These are phyloP conservation scores for Vitis riparia DNA, from an alignment of 164 flowering plant species.

Conservation along the genomic window DNA sequence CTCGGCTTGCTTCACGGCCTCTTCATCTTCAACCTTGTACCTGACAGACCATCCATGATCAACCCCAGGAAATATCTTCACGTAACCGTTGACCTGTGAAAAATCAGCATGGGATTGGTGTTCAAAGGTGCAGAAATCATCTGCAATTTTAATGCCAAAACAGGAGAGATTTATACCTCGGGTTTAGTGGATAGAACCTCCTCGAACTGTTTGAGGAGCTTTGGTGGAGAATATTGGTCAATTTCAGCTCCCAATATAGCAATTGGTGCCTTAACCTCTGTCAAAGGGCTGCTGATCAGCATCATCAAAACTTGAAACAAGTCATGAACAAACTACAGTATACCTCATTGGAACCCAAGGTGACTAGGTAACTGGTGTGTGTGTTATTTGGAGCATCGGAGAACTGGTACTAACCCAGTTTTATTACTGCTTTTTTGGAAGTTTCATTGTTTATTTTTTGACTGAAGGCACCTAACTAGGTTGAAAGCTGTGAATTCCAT, in stretches of 20 bases:
- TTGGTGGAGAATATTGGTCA: constrained; percentile 13
- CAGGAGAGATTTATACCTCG: constrained; percentile 5
- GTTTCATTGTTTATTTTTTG: too few relatives aligned
- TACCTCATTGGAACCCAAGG: too few relatives aligned
- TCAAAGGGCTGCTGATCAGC: too few relatives aligned
- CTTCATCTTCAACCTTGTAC: constrained; percentile 29
- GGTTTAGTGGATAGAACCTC: constrained; percentile 11
- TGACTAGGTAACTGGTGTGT: too few relatives aligned
- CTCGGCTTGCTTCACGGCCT: constrained; percentile 29
- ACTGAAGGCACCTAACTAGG: too few relatives aligned
- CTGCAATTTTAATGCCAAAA: background rate
- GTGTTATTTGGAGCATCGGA: too few relatives aligned
- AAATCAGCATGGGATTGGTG: background rate
- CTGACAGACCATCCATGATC: constrained; percentile 44
- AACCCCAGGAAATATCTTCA: constrained; percentile 36
- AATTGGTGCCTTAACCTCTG: constrained; percentile 13
- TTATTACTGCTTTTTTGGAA: too few relatives aligned
- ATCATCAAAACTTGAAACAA: too few relatives aligned
- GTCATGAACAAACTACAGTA: too few relatives aligned
- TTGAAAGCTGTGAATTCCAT: too few relatives aligned
- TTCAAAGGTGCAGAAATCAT: background rate
- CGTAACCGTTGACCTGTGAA: constrained; percentile 26
- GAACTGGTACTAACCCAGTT: too few relatives aligned
- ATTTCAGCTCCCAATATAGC: constrained; percentile 23
- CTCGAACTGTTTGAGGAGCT: constrained; percentile 18